Conservation (phyloP, 73 alveolate species). For the Tetrahymena elliotti region DNA sequence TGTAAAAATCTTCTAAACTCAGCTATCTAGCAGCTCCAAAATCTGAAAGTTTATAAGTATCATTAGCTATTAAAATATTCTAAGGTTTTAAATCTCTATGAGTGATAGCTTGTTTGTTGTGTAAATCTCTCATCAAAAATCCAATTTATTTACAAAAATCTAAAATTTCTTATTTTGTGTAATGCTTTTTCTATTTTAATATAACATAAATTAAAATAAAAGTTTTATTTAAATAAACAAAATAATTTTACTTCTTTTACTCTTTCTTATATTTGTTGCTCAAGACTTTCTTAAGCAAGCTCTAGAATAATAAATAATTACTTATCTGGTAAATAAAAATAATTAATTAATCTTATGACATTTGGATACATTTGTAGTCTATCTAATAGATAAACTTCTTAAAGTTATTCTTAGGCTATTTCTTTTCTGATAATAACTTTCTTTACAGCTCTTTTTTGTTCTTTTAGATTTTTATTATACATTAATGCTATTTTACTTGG, state of each 20-base stretch:
- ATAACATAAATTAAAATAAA: background rate
- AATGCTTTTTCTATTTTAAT: background rate
- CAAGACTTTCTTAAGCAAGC: background rate
- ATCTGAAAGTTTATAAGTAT: background rate
- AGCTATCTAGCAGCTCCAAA: background rate
- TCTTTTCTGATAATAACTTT: background rate
- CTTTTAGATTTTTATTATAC: background rate
- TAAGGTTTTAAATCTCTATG: background rate
- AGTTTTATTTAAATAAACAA: background rate
- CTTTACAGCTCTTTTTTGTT: background rate
- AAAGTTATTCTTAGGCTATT: background rate
- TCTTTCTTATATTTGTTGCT: background rate
- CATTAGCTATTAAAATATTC: background rate
- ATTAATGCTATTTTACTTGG: background rate
- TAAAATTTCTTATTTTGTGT: background rate
- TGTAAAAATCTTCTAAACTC: background rate
- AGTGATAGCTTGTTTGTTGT: background rate
- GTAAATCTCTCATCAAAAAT: background rate
- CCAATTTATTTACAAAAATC: background rate
- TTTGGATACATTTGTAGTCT: background rate
- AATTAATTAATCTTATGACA: background rate
- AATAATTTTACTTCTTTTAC: background rate
- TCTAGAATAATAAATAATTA: background rate
- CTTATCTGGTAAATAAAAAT: background rate
- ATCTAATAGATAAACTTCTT: background rate